Base-by-base conservation (phyloP, 345 rosid species). In the Boechera retrofracta region DNA sequence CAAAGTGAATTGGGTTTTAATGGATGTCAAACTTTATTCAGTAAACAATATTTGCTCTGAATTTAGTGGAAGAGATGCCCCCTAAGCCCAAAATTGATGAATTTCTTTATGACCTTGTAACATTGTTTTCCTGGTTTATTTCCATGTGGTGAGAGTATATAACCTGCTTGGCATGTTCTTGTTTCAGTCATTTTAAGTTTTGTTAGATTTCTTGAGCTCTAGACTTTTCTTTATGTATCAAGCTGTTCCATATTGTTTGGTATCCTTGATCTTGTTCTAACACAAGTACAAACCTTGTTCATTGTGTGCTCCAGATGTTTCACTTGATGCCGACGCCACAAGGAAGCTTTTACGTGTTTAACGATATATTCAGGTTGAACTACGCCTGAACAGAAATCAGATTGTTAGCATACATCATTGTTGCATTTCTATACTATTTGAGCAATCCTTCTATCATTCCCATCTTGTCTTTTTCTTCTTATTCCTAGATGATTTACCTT, bases 351-450 rank as follows among this genome's bases (percentile, higher is more conserved):
- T 92, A 88, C 57, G 99, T 95, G 80, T 81, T 80, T 67, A 95
- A 92, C 28, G 99, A 92, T 83, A 92, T 92, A 73, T 95, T 92
- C 96, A 89, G 99, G 86, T 79, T 95, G 89, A 95, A 95, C 91
- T 92, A 89, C 63, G 92, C 98, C 5, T 95, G 94, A 95, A 24
- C n/a, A 58, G 51, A 6, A 28, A 28, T 47, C 60, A 55, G 60
- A 64, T 64, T 77, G 54, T 42, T 69, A 69, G 56, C 31, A 53
- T n/a, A 69, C 67, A 48, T 29, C 24, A 47, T 2, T 68, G 49
- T 62, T 77, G 73, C 53, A 29, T 6, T 48, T 6, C 54, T 65
- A 64, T 66, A 61, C 62, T 60, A 31, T 69, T 59, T 69, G 56
- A 52, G 55, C 68, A 52, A 75, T 67, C 68, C 49, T 45, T 58